These are phyloP conservation scores for Amanita muscaria DNA, from an alignment of 768 basidiomycete species.

Conservation along the genomic window DNA sequence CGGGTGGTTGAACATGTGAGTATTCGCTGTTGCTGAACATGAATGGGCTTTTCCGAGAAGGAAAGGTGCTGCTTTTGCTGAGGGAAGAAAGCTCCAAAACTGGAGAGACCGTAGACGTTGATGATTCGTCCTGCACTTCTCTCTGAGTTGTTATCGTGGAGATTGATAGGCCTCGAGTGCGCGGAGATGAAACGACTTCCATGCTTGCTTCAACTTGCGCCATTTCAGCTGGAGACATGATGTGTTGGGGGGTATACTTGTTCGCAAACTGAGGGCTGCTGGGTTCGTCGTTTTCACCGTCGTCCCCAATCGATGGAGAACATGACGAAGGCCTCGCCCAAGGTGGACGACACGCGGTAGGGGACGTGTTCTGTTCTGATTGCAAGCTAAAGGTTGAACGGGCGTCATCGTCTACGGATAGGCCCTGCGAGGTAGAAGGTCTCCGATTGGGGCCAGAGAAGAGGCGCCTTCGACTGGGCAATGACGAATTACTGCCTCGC, in stretches of 20 bases:
- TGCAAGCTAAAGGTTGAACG: constrained; percentile 47
- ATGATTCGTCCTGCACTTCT: constrained; percentile 11
- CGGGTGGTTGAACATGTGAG: not conserved
- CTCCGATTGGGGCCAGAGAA: constrained; percentile 54
- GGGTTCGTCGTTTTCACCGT: constrained; percentile 27
- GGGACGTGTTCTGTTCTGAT: constrained; percentile 31
- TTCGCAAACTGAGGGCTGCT: constrained; percentile 24
- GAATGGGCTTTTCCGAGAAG: constrained; percentile 8
- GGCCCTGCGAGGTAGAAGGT: constrained; percentile 41
- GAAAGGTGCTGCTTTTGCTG: constrained; percentile 3
- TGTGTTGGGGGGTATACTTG: constrained; percentile 55
- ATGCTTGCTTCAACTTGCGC: constrained; percentile 49
- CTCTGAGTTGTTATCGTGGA: constrained; percentile 27
- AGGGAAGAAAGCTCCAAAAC: constrained; percentile 5
- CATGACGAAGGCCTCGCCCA: constrained; percentile 18
- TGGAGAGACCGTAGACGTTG: constrained; percentile 3
- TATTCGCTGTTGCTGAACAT: not conserved
- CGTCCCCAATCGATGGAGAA: constrained; percentile 38
- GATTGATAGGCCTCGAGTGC: constrained; percentile 28
- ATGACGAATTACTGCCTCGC: constrained; percentile 19
- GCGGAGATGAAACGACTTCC: constrained; percentile 21
- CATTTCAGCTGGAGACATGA: constrained; percentile 61
- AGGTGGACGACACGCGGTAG: constrained; percentile 17
- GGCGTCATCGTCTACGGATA: constrained; percentile 40
- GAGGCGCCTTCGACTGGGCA: constrained; percentile 42